A percentile compares a stretch with the other conserved stretches of the same genome.
Conservation (phyloP, 2,329 filamentous ascomycete species). For the Ophiostoma angusticollis region DNA sequence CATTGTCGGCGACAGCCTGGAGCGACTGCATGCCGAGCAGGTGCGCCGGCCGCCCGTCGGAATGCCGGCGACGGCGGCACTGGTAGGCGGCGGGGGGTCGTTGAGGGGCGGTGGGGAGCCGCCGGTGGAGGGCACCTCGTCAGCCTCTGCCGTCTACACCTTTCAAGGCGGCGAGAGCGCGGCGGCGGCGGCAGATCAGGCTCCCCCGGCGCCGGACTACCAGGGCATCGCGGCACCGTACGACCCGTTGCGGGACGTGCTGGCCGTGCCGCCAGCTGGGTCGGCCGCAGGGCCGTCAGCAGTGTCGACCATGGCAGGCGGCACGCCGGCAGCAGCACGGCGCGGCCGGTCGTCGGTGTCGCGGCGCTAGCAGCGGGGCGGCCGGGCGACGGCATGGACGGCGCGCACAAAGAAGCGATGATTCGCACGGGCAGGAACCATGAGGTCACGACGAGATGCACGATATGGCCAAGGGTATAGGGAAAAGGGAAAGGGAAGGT, state of each 20-base stretch:
- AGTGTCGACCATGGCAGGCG: too few relatives aligned
- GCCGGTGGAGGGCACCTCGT: constrained; percentile 5
- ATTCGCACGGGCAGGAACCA: too few relatives aligned
- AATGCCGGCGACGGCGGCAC: constrained; percentile 28
- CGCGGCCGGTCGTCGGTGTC: constrained; percentile 2
- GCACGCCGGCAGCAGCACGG: neutral
- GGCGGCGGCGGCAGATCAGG: neutral
- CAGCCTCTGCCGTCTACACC: constrained; percentile 32
- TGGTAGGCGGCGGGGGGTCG: neutral
- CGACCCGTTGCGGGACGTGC: constrained; percentile 37
- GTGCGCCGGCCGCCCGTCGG: constrained; percentile 48
- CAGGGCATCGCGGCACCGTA: constrained; percentile 45
- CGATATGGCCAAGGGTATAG: too few relatives aligned
- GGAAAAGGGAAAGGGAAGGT: too few relatives aligned
- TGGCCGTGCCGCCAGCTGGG: constrained; percentile 17
- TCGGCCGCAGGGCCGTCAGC: neutral
- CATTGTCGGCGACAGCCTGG: constrained; percentile 71
- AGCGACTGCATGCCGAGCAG: constrained; percentile 76
- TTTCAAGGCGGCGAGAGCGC: constrained; percentile 28
- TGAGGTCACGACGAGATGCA: too few relatives aligned
- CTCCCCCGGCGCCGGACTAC: constrained; percentile 23
- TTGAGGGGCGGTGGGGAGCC: neutral
- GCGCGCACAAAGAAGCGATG: too few relatives aligned
- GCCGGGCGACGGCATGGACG: too few relatives aligned
- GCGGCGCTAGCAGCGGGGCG: constrained; percentile 3